Evolutionary conservation across 2,329 filamentous ascomycete species (phyloP), one percentile per base, ranked within the genome.

Genomic region (Botrytis sinoallii): DNA sequence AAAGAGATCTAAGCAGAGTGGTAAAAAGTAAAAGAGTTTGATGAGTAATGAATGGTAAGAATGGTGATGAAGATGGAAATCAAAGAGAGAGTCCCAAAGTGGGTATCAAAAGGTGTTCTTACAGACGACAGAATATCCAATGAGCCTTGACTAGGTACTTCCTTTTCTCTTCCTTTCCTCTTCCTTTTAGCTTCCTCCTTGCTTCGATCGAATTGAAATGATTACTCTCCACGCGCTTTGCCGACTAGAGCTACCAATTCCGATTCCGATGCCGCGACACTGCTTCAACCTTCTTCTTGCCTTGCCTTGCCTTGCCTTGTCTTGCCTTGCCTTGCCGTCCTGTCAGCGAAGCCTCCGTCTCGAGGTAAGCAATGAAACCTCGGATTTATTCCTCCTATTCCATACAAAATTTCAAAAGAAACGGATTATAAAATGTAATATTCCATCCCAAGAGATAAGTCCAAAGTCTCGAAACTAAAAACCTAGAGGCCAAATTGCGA

Each of bases 91-190:
- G 7, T 60, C 18, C 16, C 40, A 32, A 48, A 40, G 9, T 72
- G 40, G 52, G 52, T 66, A 46, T 46, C 63, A 16, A 42, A 72
- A 72, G 65, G 22, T 55, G 35, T 52, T 72, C 71, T 72, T 72
- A 72, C 71, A 69, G 29, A 46, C 18, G 35, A 52, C 14, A 22
- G 32, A 32, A 40, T 69, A n/a, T 29, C 52, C 46, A 25, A 25
- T 38, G 68, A 72, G 52, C 52, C 64, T 68, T 61, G 71, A 60
- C 64, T 63, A 32, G 57, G 18, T 59, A 46, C 52, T 72, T 18
- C 29, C 40, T 35, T 44, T 63, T 20, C 60, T 22, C 57, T 32
- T 29, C 14, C n/a, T 16, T 29, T 63, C n/a, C 60, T 22, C 57
- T 32, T 29, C 14, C n/a, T 8, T 29, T 18, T 9, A 29, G 52